These are phyloP conservation scores for Leccinum uliginosum DNA, from an alignment of 768 basidiomycete species.

Conservation along the genomic window DNA sequence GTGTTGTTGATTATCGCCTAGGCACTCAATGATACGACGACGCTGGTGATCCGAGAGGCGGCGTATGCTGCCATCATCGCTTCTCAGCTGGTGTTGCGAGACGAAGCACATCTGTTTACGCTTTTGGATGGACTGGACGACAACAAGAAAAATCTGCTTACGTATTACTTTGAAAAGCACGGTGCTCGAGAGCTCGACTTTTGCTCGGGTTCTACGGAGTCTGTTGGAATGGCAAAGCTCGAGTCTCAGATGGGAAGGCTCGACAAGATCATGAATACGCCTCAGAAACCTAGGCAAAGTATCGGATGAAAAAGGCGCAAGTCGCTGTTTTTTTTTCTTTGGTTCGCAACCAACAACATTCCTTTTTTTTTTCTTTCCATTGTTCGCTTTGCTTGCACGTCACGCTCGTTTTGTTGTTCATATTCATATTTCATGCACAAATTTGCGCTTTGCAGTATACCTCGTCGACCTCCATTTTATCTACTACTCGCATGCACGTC, in stretches of 20 bases:
- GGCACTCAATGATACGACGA: slow-evolving; percentile 68
- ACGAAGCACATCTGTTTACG: slow-evolving; percentile 78
- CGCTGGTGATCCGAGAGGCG: slow-evolving; percentile 78
- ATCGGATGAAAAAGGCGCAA: slow-evolving; percentile 5
- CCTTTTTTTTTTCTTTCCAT: slow-evolving; percentile 1
- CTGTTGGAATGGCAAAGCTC: slow-evolving; percentile 58
- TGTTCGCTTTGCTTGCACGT: slow-evolving; percentile 1
- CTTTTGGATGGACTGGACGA: slow-evolving; percentile 81
- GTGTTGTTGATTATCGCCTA: slow-evolving; percentile 25
- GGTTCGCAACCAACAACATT: not conserved
- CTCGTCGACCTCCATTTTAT: slow-evolving; percentile 4
- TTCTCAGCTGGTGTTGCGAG: slow-evolving; percentile 75
- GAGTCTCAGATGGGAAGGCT: slow-evolving; percentile 79
- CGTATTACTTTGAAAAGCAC: slow-evolving; percentile 88
- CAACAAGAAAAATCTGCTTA: slow-evolving; percentile 86
- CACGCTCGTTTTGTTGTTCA: slow-evolving; percentile 14
- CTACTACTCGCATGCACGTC: slow-evolving; percentile 1
- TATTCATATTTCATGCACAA: slow-evolving; percentile 10
- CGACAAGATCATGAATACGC: slow-evolving; percentile 75
- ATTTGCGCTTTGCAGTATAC: slow-evolving; percentile 6
- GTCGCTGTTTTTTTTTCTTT: not conserved
- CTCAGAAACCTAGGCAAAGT: slow-evolving; percentile 36
- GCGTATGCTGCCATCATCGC: slow-evolving; percentile 81
- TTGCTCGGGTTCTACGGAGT: slow-evolving; percentile 29
- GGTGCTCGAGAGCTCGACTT: slow-evolving; percentile 54